phyloP scores from a whole-genome alignment of 1,284 basidiomycete species.

The Sporisorium graminicola region DNA sequence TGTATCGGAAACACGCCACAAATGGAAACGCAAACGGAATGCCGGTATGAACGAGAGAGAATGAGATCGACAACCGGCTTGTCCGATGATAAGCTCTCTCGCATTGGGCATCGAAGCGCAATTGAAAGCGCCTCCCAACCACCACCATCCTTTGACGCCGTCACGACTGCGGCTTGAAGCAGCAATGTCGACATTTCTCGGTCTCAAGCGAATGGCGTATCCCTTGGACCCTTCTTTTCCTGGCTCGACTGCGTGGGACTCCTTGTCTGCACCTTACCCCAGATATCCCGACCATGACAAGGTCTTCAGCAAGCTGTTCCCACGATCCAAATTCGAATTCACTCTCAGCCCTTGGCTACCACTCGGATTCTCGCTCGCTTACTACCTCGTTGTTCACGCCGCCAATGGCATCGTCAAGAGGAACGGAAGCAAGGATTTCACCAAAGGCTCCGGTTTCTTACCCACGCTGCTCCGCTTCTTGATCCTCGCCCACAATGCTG shows the following conservation, averaged over 20 bases:
- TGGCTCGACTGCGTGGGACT: conserved; percentile 12
- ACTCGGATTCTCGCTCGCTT: conserved; percentile 53
- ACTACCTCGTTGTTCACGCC: conserved; percentile 56
- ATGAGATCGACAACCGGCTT: neutral
- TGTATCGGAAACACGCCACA: conserved; percentile 5
- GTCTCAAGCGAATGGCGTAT: conserved; percentile 42
- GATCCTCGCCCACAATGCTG: conserved; percentile 60
- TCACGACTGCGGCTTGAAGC: neutral
- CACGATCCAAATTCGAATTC: conserved; percentile 14
- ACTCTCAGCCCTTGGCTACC: conserved; percentile 46
- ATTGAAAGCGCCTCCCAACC: neutral
- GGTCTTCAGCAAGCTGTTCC: conserved; percentile 21
- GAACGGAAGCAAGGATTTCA: conserved; percentile 45
- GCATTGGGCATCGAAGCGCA: neutral
- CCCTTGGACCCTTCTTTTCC: conserved; percentile 34
- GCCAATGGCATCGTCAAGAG: conserved; percentile 45
- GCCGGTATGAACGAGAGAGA: neutral
- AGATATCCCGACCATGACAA: conserved; percentile 33
- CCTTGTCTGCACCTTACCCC: conserved; percentile 39
- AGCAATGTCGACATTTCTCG: conserved; percentile 42
- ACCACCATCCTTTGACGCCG: neutral
- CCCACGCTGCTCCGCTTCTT: conserved; percentile 34
- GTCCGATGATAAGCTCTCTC: neutral
- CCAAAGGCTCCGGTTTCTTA: conserved; percentile 25
- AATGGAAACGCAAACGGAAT: neutral